Conservation (phyloP, 1,139 yeast genomes). For the Suhomyces panamericanus region DNA sequence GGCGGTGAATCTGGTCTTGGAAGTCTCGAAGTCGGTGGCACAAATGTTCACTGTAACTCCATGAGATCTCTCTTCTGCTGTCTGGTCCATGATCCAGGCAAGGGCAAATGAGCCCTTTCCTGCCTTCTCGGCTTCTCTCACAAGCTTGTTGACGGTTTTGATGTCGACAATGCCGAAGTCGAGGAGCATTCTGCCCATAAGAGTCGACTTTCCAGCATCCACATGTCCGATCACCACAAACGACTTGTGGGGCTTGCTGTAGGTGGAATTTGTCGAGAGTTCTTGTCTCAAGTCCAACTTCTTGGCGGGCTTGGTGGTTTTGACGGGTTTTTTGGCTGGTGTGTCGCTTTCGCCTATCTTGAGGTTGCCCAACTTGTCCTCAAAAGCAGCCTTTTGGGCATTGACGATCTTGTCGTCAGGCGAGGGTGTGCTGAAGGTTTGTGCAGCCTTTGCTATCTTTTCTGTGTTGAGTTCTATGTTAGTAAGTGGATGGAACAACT, state of each 20-base stretch:
- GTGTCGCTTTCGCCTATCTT: constrained; percentile 17
- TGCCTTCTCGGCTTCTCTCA: constrained; percentile 74
- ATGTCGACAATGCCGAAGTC: constrained; percentile 83
- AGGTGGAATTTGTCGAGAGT: constrained; percentile 33
- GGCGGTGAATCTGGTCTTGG: constrained; percentile 67
- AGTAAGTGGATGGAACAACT: constrained; percentile 40
- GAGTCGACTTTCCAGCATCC: constrained; percentile 96
- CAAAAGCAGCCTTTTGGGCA: constrained; percentile 61
- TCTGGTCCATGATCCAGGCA: constrained; percentile 98
- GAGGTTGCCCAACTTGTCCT: constrained; percentile 37
- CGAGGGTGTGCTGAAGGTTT: constrained; percentile 68
- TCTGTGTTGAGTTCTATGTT: constrained; percentile 49
- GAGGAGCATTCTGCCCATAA: constrained; percentile 84
- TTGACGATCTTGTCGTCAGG: constrained; percentile 75
- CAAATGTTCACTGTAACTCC: constrained; percentile 96
- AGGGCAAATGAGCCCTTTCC: constrained; percentile 94
- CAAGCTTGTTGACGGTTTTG: constrained; percentile 70
- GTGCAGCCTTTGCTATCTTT: constrained; percentile 44
- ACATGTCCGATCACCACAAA: constrained; percentile 95
- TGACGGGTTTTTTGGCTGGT: constrained; percentile 17
- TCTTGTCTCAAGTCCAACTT: constrained; percentile 43
- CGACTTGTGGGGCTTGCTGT: constrained; percentile 62
- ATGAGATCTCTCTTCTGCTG: constrained; percentile 80
- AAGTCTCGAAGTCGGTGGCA: constrained; percentile 78
- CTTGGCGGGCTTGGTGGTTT: constrained; percentile 42